Base-by-base conservation (phyloP, 495 filamentous ascomycete species). In the Aspergillus olivimuriae region DNA sequence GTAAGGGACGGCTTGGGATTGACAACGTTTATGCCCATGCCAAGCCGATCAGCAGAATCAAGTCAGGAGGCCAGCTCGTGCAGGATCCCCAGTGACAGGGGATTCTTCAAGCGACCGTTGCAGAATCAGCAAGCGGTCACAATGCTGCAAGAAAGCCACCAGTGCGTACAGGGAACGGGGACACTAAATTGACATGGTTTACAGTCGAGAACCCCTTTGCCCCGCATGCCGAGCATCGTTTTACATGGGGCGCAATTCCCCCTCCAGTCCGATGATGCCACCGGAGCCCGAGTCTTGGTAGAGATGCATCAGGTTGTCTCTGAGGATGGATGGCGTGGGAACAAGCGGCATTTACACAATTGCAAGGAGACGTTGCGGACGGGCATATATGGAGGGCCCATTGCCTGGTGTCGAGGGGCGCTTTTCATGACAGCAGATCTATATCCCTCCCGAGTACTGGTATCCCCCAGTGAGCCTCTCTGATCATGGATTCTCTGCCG, bases 181-280 rank as follows among this genome's bases (percentile, higher is more conserved):
- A 28, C n/a, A 28, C 24, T 28, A 28, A 6, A 28, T 28, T 11
- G 24, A 28, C 11, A 28, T 28, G 24, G 24, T 28, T 28, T 28
- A 11, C 11, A 28, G 24, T 28, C 24, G 24, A 28, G 24, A 28
- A 28, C 24, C 24, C 24, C 24, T 28, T 28, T 28, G n/a, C 35
- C 35, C 35, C 35, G 35, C 35, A 16, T 38, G 35, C 35, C 35
- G 20, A 38, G 35, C 24, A 28, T 28, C 24, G 11, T 28, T 28
- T 11, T 5, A 28, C 24, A 11, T 11, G 11, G 24, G 24, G 6
- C 6, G 6, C 24, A 28, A 28, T 28, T 28, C 11, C 24, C 24
- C 5, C 24, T 11, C 6, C 5, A 28, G 6, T 28, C 24, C 24
- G 24, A 28, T 28, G 24, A 28, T 28, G 24, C 24, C 24, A 28